Base-by-base conservation (phyloP, 129 eudicot species). In the Tanacetum coccineum region DNA sequence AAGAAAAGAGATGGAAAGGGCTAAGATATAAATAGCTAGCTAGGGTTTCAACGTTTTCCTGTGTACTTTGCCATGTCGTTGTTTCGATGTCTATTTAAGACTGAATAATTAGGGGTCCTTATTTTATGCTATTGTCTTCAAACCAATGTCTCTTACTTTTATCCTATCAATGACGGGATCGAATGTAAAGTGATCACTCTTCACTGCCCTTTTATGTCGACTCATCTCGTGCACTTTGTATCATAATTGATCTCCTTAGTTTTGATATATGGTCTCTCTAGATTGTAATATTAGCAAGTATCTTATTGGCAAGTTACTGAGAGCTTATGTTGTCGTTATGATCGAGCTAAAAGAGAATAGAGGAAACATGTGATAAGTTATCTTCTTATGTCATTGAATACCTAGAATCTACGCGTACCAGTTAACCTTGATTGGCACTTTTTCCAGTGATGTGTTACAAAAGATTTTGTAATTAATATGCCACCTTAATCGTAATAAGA, bases 71-170 rank as follows among this genome's bases (percentile, higher is more conserved):
- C 69, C 61, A 59, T 71, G 61, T 69, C 10, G 14, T 61, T 52
- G 75, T 50, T 71, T 73, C 67, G 48, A 44, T 77, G 76, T 65
- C 78, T 82, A 73, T 52, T 69, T 68, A 76, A 75, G 80, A 76
- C 80, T 47, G 15, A 76, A 69, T 76, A 15, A 65, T 76, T 80
- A 82, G 84, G 82, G 81, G 52, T 82, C 47, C 69, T 71, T 77
- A 67, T 70, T 71, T 59, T 64, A 71, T 70, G 69, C 54, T 76
- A 13, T 57, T 25, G 15, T 60, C 73, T 74, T 59, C 18, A 36
- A 74, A 74, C 67, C 62, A 59, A 66, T 1, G 73, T 66, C 54
- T 57, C 51, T 66, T 60, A 59, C 19, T 36, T 36, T 26, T 68
- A 68, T 59, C 64, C 26, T 70, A 22, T 60, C 46, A 28, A 26